These are phyloP conservation scores for Camellia lanceoleosa DNA, from an alignment of 148 eudicot genomes.

Conservation along the genomic window DNA sequence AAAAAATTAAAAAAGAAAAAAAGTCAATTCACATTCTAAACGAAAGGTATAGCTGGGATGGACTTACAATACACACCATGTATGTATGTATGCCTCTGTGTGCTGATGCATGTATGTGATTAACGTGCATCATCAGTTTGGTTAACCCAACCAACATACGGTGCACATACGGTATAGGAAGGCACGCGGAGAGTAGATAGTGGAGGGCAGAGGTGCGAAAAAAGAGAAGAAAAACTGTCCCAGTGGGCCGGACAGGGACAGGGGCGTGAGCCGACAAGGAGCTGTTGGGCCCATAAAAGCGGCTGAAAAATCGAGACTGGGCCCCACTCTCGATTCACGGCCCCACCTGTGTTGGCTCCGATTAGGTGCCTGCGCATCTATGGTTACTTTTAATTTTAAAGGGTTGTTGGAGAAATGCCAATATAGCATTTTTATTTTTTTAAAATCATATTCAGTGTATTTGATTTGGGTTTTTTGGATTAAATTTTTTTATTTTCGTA, in stretches of 20 bases:
- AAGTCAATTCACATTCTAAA: too few relatives aligned
- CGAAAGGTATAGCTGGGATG: too few relatives aligned
- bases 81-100: too few relatives aligned
- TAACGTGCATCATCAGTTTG: background rate
- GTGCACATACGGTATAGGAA: background rate
- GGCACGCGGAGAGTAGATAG: background rate
- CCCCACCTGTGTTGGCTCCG: background rate
- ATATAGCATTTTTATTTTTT: too few relatives aligned
- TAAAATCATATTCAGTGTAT: too few relatives aligned
- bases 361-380: background rate
- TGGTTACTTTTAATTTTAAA: too few relatives aligned
- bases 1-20: too few relatives aligned
- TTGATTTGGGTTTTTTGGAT: too few relatives aligned
- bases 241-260: slow-evolving; percentile 6
- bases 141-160: background rate
- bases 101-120: too few relatives aligned
- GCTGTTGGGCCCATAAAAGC: slow-evolving; percentile 19
- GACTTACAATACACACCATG: too few relatives aligned
- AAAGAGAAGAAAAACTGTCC: slow-evolving; percentile 4
- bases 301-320: slow-evolving; percentile 16
- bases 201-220: background rate
- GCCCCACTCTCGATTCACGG: background rate
- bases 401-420: too few relatives aligned
- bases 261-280: slow-evolving; percentile 27
- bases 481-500: too few relatives aligned